Percentiles rank a stretch among this genome's conserved stretches.
These are phyloP conservation scores for Meyerozyma carpophila DNA, from an alignment of 1,139 yeast species.

Conservation along the genomic window DNA sequence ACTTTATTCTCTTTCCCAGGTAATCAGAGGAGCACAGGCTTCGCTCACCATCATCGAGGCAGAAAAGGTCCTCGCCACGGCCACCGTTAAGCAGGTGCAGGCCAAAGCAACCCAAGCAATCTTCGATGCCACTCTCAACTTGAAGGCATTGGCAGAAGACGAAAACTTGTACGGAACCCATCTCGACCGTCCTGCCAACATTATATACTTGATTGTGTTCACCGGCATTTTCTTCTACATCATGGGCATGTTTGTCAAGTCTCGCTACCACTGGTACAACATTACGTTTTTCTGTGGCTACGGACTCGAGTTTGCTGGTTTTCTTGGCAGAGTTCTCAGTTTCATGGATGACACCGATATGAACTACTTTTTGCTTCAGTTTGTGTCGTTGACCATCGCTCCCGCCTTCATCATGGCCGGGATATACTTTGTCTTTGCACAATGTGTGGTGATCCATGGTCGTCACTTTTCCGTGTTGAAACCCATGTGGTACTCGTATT, in stretches of 20 bases:
- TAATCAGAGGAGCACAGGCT: slow-evolving; percentile 33
- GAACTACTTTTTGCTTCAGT: slow-evolving; percentile 56
- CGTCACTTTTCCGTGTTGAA: slow-evolving; percentile 52
- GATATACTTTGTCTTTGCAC: slow-evolving; percentile 71
- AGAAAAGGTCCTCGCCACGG: slow-evolving; percentile 33
- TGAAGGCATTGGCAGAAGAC: slow-evolving; percentile 22
- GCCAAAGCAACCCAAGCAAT: slow-evolving; percentile 29
- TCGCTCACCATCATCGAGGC: slow-evolving; percentile 31
- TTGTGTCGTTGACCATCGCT: slow-evolving; percentile 67
- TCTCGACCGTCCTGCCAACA: slow-evolving; percentile 25
- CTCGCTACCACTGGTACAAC: slow-evolving; percentile 72
- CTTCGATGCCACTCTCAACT: slow-evolving; percentile 27
- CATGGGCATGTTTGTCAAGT: slow-evolving; percentile 23
- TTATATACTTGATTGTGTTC: slow-evolving; percentile 25
- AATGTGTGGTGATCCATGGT: slow-evolving; percentile 67
- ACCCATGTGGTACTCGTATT: slow-evolving; percentile 72
- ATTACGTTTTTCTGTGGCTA: slow-evolving; percentile 56
- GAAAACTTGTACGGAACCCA: slow-evolving; percentile 19
- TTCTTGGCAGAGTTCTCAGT: slow-evolving; percentile 51
- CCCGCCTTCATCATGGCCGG: slow-evolving; percentile 93
- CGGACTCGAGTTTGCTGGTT: slow-evolving; percentile 66
- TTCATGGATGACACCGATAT: slow-evolving; percentile 35
- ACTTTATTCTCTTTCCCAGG: slow-evolving; percentile 17
- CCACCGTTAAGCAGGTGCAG: slow-evolving; percentile 22
- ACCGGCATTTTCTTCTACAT: slow-evolving; percentile 19